A percentile compares a stretch with the other conserved stretches of the same genome.
phyloP scores from a whole-genome alignment of 345 rosid genomes.

The Xanthoceras sorbifolium region DNA sequence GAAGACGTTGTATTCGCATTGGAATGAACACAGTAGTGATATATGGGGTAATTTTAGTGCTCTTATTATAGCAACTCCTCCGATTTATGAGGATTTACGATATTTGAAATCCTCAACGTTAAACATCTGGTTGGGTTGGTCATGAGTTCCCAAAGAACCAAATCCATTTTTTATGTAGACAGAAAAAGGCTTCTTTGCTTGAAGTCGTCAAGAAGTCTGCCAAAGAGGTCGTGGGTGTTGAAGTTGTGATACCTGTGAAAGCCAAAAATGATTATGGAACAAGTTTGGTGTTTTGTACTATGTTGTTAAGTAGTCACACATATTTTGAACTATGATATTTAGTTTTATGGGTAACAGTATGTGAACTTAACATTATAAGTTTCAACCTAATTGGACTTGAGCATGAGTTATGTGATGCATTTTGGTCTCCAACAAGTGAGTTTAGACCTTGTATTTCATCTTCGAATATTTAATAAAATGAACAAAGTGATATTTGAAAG shows the following conservation, averaged over 20 bases:
- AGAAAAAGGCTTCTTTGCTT: constrained; percentile 48
- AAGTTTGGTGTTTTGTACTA: constrained; percentile 37
- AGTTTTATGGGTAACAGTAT: too few relatives aligned
- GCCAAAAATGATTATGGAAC: constrained; percentile 40
- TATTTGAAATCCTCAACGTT: constrained; percentile 53
- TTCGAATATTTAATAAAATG: too few relatives aligned
- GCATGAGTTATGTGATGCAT: too few relatives aligned
- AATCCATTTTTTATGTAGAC: constrained; percentile 48
- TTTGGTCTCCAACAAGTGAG: too few relatives aligned
- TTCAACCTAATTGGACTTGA: too few relatives aligned
- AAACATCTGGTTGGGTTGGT: constrained; percentile 50
- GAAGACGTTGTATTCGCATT: constrained; percentile 43
- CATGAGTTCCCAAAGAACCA: constrained; percentile 55
- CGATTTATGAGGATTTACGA: constrained; percentile 43
- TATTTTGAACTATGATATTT: too few relatives aligned
- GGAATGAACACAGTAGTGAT: constrained; percentile 35
- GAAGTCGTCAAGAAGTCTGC: constrained; percentile 42
- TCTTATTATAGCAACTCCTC: constrained; percentile 46
- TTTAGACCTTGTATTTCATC: too few relatives aligned
- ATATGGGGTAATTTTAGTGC: constrained; percentile 44
- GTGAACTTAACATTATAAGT: too few relatives aligned
- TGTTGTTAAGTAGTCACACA: too few relatives aligned
- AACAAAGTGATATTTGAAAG: too few relatives aligned
- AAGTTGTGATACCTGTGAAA: constrained; percentile 46
- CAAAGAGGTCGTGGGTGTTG: constrained; percentile 41